Evolutionary conservation across 805 yeast genomes (phyloP).

Genomic region (Sungouiella thailandica): DNA sequence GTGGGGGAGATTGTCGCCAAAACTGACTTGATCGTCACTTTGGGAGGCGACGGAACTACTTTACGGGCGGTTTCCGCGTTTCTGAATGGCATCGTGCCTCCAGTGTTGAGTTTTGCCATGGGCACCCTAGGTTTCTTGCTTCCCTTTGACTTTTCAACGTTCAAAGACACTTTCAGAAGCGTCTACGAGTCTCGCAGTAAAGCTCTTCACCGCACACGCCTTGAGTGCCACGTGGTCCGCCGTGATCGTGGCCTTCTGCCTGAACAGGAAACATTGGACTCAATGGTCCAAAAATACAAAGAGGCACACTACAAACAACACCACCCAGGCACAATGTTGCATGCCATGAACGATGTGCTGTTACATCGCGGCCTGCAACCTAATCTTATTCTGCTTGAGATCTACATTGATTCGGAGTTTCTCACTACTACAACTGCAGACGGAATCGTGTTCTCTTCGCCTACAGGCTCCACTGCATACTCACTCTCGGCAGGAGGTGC

Average conservation of each 20-base stretch:
- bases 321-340: constrained; percentile 37
- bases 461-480: constrained; percentile 95
- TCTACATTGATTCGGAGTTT: constrained; percentile 78
- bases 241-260: constrained; percentile 9
- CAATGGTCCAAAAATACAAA: constrained; percentile 14
- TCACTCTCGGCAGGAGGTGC: constrained; percentile 89
- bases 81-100: constrained; percentile 73
- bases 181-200: constrained; percentile 67
- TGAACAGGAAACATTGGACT: constrained; percentile 3
- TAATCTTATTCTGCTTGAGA: constrained; percentile 75
- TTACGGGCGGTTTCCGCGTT: constrained; percentile 78
- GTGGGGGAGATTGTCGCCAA: constrained; percentile 52
- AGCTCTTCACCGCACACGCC: constrained; percentile 70
- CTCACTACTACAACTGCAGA: constrained; percentile 90
- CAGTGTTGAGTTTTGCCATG: constrained; percentile 80
- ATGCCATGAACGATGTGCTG: constrained; percentile 90
- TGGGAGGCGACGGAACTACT: constrained; percentile 98
- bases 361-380: constrained; percentile 88
- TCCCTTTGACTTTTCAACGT: constrained; percentile 75
- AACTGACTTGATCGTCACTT: constrained; percentile 76
- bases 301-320: constrained; percentile 14
- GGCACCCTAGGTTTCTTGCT: constrained; percentile 88
- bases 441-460: constrained; percentile 81
- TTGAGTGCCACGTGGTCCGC: constrained; percentile 67
- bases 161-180: constrained; percentile 52